phyloP scores from a whole-genome alignment of 2,329 filamentous ascomycete genomes.

The Sarocladium strictum region DNA sequence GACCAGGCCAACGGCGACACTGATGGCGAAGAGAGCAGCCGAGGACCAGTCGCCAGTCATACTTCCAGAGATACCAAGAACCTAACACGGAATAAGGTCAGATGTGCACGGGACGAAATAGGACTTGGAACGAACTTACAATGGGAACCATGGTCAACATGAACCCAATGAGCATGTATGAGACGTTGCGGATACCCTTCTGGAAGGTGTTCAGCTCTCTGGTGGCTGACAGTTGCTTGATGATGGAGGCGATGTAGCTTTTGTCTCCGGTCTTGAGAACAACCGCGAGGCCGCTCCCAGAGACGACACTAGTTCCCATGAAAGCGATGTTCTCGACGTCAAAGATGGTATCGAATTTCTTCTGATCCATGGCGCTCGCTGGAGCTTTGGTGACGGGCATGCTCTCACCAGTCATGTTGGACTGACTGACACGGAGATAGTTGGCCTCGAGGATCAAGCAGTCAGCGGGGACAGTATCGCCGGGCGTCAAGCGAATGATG shows the following conservation, averaged over 20 bases:
- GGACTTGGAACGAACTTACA: slow-evolving; percentile 14
- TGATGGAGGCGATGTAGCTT: slow-evolving; percentile 18
- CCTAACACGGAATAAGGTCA: slow-evolving; percentile 11
- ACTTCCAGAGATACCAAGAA: slow-evolving; percentile 19
- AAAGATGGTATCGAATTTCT: slow-evolving; percentile 16
- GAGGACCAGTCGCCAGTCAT: slow-evolving; percentile 20
- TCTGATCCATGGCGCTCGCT: slow-evolving; percentile 13
- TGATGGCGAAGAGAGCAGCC: slow-evolving; percentile 22
- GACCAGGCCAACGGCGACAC: slow-evolving; percentile 23
- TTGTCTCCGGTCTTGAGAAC: slow-evolving; percentile 18
- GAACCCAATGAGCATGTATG: slow-evolving; percentile 22
- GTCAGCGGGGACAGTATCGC: slow-evolving; percentile 15
- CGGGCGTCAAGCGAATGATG: background rate
- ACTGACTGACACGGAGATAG: slow-evolving; percentile 22
- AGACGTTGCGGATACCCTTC: slow-evolving; percentile 22
- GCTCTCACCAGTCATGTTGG: slow-evolving; percentile 24
- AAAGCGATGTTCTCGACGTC: slow-evolving; percentile 21
- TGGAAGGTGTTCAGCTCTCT: slow-evolving; percentile 22
- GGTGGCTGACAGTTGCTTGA: slow-evolving; percentile 18
- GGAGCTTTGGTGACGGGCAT: slow-evolving; percentile 18
- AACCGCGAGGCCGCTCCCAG: slow-evolving; percentile 20
- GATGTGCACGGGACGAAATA: background rate
- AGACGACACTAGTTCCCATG: slow-evolving; percentile 23
- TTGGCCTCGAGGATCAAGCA: slow-evolving; percentile 21
- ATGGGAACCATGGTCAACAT: slow-evolving; percentile 24